A percentile compares a stretch with the other conserved stretches of the same genome.
These are phyloP conservation scores for Sugiyamaella neomexicana DNA, from an alignment of 1,139 yeast species.

Conservation along the genomic window DNA sequence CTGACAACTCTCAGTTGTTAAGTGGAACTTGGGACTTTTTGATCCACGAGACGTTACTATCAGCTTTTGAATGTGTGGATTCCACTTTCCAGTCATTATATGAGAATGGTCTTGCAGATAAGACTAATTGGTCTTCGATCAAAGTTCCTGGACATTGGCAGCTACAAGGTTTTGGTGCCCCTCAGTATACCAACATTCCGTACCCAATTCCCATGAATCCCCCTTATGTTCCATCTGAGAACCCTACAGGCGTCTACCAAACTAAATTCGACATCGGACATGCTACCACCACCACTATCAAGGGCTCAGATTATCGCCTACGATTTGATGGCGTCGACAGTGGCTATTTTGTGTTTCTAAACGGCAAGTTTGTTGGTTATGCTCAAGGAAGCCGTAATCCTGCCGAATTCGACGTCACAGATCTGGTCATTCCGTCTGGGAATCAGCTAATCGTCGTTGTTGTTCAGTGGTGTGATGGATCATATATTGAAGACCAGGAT, in stretches of 20 bases:
- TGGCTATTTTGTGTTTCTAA: slow-evolving; percentile 39
- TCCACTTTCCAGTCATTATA: slow-evolving; percentile 1
- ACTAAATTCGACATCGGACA: slow-evolving; percentile 25
- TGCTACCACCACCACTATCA: slow-evolving; percentile 25
- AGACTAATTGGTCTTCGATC: slow-evolving; percentile 26
- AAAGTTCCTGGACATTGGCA: slow-evolving; percentile 45
- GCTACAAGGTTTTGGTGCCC: slow-evolving; percentile 41
- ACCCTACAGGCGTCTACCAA: slow-evolving; percentile 43
- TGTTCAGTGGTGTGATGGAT: slow-evolving; percentile 41
- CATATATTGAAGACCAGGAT: slow-evolving; percentile 44
- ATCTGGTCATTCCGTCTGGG: slow-evolving; percentile 20
- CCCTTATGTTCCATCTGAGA: slow-evolving; percentile 40
- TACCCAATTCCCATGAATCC: slow-evolving; percentile 43
- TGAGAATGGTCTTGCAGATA: not conserved
- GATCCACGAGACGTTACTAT: slow-evolving; percentile 30
- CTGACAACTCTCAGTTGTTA: slow-evolving; percentile 28
- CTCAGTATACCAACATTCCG: slow-evolving; percentile 41
- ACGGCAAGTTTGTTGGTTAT: slow-evolving; percentile 39
- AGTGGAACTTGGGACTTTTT: slow-evolving; percentile 42
- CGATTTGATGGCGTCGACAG: slow-evolving; percentile 44
- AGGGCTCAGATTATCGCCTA: slow-evolving; percentile 27
- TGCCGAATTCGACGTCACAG: slow-evolving; percentile 39
- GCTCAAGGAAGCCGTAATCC: slow-evolving; percentile 42
- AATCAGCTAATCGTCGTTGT: slow-evolving; percentile 36
- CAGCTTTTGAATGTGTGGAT: slow-evolving; percentile 33